Percentiles rank a stretch among this genome's conserved stretches.
phyloP scores from a whole-genome alignment of 73 alveolate species.

The Blepharisma stoltei region DNA sequence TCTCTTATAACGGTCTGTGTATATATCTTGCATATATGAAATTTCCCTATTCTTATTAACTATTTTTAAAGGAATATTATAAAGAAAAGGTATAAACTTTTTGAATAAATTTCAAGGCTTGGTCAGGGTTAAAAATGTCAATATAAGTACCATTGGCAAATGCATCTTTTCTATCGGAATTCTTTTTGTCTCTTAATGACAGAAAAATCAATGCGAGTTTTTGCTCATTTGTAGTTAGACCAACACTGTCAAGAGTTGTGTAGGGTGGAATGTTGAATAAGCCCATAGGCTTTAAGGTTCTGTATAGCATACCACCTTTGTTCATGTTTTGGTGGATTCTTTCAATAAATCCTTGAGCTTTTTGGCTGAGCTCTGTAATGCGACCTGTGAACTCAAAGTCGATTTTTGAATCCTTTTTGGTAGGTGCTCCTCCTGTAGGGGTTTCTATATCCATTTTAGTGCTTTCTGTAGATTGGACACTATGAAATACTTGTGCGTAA shows the following conservation, averaged over 20 bases:
- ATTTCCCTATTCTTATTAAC: too few species aligned
- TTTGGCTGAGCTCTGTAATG: not conserved
- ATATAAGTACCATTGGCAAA: not conserved
- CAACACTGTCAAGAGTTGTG: not conserved
- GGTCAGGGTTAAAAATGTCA: constrained; percentile 7
- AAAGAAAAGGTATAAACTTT: too few species aligned
- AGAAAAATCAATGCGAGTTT: not conserved
- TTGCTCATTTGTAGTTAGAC: constrained; percentile 11
- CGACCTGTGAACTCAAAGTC: not conserved
- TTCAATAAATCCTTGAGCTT: not conserved
- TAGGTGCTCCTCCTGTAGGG: not conserved
- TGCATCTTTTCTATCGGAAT: not conserved
- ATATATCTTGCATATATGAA: too few species aligned
- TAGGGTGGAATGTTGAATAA: not conserved
- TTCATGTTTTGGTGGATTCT: not conserved
- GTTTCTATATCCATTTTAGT: not conserved
- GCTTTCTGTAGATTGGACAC: not conserved
- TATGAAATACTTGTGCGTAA: not conserved
- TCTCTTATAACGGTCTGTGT: constrained; percentile 5
- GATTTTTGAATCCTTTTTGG: not conserved
- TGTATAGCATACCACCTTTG: not conserved
- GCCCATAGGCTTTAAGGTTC: not conserved
- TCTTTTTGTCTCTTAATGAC: constrained; percentile 1
- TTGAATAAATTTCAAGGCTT: not conserved
- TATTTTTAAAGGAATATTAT: too few species aligned